Evolutionary conservation across 1,284 basidiomycete species (phyloP).

Genomic region (Rhodofomes roseus): DNA sequence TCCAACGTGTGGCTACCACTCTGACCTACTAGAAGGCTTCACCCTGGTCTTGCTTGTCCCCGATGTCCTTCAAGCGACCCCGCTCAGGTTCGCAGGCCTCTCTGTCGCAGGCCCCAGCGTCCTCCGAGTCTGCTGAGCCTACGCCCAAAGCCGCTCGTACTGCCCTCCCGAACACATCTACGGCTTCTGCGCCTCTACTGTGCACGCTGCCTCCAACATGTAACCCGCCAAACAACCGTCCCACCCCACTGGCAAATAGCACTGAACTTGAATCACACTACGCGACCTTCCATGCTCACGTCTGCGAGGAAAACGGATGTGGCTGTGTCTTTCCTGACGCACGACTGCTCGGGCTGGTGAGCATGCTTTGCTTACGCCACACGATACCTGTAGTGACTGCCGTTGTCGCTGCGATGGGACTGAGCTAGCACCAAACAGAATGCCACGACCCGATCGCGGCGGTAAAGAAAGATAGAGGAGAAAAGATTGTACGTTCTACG

Average conservation of each 20-base stretch:
- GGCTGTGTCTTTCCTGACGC: conserved; percentile 85
- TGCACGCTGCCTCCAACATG: conserved; percentile 85
- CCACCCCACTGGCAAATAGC: conserved; percentile 57
- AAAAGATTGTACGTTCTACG: conserved; percentile 71
- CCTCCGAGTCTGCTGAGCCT: conserved; percentile 4
- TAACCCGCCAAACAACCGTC: conserved; percentile 48
- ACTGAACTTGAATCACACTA: conserved; percentile 79
- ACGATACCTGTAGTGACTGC: not conserved
- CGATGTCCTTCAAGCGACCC: conserved; percentile 2
- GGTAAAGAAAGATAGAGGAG: conserved; percentile 74
- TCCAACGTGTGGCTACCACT: too few species aligned
- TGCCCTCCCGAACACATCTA: not conserved
- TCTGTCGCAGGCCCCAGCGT: not conserved
- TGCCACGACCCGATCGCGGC: conserved; percentile 82
- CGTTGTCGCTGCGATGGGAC: conserved; percentile 6
- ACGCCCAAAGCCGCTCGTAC: conserved; percentile 11
- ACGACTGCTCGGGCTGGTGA: conserved; percentile 70
- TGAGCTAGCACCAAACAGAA: conserved; percentile 75
- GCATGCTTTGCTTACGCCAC: conserved; percentile 21
- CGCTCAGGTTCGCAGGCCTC: conserved; percentile 1
- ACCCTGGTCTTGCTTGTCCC: not conserved
- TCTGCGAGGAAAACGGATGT: conserved; percentile 69
- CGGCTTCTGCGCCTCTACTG: conserved; percentile 34
- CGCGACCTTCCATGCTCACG: conserved; percentile 77
- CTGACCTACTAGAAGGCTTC: too few species aligned